Conservation (phyloP, 116 monocot genomes). For the Papilionanthe hybrid region DNA sequence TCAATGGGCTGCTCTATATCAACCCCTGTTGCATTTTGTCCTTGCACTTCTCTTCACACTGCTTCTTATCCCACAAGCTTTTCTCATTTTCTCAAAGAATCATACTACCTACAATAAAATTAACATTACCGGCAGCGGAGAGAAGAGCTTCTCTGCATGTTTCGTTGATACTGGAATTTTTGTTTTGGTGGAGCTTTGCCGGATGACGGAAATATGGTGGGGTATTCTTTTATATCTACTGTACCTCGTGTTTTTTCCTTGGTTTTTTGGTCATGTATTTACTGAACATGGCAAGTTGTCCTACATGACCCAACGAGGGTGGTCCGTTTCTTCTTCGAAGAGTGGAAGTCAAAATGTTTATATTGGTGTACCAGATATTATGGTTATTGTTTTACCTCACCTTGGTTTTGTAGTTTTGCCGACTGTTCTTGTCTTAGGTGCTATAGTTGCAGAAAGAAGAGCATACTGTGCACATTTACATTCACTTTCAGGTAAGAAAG, state of each 20-base stretch:
- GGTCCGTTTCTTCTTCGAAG: conserved; percentile 29
- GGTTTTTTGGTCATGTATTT: conserved; percentile 81
- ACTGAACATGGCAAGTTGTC: conserved; percentile 40
- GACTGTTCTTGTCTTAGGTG: conserved; percentile 55
- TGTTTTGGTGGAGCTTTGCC: conserved; percentile 57
- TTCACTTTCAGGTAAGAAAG: conserved; percentile 64
- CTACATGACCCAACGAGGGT: conserved; percentile 75
- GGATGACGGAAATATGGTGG: conserved; percentile 56
- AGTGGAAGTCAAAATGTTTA: conserved; percentile 14
- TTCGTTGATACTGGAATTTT: conserved; percentile 32
- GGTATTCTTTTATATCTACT: conserved; percentile 52
- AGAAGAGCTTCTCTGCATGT: conserved; percentile 20
- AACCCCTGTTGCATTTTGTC: conserved; percentile 39
- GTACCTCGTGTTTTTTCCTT: conserved; percentile 66
- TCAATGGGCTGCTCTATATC: conserved; percentile 74
- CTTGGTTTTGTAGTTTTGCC: conserved; percentile 82
- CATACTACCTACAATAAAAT: conserved; percentile 24
- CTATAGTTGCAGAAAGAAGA: conserved; percentile 65
- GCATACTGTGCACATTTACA: conserved; percentile 34
- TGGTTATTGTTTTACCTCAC: conserved; percentile 91
- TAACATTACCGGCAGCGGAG: conserved; percentile 15
- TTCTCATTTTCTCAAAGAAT: conserved; percentile 37
- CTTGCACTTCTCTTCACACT: conserved; percentile 49
- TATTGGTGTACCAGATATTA: conserved; percentile 74
- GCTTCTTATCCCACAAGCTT: conserved; percentile 56